phyloP scores from a whole-genome alignment of 208 protist genomes.

The Kentomonas sorsogonicus region DNA sequence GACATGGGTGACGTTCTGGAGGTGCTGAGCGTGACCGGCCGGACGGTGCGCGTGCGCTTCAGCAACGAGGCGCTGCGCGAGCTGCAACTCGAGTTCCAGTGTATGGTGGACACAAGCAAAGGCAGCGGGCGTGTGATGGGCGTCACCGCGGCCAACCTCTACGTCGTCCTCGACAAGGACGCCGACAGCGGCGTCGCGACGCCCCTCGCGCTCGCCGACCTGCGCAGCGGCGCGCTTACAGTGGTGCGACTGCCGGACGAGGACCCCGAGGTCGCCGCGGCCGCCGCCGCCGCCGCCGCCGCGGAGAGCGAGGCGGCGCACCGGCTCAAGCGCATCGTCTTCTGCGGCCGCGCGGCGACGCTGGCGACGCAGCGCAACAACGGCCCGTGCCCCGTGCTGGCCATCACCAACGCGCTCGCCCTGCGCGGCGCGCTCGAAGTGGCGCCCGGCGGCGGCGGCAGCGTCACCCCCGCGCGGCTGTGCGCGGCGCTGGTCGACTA shows the following conservation, averaged over 20 bases:
- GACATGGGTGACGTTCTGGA: too few relatives aligned
- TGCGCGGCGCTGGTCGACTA: slow-evolving; percentile 4
- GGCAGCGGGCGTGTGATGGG: neutral
- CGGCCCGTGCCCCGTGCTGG: slow-evolving; percentile 40
- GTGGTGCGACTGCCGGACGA: too few relatives aligned
- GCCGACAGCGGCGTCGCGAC: neutral
- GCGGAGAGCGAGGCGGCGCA: slow-evolving; percentile 16
- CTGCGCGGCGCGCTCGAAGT: slow-evolving; percentile 14
- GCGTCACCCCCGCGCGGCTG: slow-evolving; percentile 5
- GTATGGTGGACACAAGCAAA: neutral
- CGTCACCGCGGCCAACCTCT: neutral
- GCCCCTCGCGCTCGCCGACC: neutral
- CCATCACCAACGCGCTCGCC: slow-evolving; percentile 33
- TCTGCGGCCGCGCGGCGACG: slow-evolving; percentile 15
- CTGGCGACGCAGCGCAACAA: slow-evolving; percentile 31
- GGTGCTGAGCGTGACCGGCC: too few relatives aligned
- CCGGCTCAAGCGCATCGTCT: slow-evolving; percentile 24
- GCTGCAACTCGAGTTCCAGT: neutral
- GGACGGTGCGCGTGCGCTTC: too few relatives aligned
- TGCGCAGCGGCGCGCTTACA: too few relatives aligned
- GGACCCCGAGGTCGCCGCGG: neutral
- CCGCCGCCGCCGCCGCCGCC: neutral
- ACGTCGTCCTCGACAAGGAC: neutral
- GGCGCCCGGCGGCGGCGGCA: slow-evolving; percentile 10
- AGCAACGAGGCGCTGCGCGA: too few relatives aligned